Percentiles rank a stretch among this genome's conserved stretches.
Evolutionary conservation across 2,329 filamentous ascomycete species (phyloP).

Genomic region (Penicillium italicum): DNA sequence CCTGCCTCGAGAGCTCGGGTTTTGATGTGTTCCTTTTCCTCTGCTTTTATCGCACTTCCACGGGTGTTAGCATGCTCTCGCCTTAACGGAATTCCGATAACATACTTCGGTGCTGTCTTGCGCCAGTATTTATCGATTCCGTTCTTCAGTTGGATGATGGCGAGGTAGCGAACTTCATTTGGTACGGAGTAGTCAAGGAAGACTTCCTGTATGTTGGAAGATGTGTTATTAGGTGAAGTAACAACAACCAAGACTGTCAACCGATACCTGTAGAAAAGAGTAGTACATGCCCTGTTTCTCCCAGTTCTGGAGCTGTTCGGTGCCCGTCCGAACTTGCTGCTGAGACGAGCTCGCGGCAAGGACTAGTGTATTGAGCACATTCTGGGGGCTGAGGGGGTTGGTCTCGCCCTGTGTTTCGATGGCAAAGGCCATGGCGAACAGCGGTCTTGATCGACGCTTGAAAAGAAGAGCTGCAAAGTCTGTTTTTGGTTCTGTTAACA

Average conservation of each 20-base stretch:
- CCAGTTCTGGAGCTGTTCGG: constrained; percentile 69
- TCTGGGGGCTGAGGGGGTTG: constrained; percentile 61
- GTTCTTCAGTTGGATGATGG: constrained; percentile 93
- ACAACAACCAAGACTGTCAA: not conserved
- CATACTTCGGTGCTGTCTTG: constrained; percentile 66
- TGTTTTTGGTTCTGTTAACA: not conserved
- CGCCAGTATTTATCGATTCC: constrained; percentile 95
- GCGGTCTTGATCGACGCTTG: not conserved
- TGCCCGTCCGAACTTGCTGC: constrained; percentile 63
- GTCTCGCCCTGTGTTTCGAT: constrained; percentile 82
- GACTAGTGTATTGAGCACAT: constrained; percentile 63
- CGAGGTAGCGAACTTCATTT: constrained; percentile 76
- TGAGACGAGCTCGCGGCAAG: constrained; percentile 62
- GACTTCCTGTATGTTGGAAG: constrained; percentile 55
- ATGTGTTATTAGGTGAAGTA: not conserved
- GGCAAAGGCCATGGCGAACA: constrained; percentile 59
- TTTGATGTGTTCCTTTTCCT: constrained; percentile 75
- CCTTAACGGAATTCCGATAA: not conserved
- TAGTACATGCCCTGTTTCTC: constrained; percentile 65
- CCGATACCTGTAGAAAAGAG: constrained; percentile 61
- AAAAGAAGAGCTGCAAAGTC: not conserved
- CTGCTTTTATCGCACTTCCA: constrained; percentile 55
- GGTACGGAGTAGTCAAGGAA: constrained; percentile 78
- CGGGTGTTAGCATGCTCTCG: constrained; percentile 15
- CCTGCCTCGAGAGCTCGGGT: constrained; percentile 71